These are phyloP conservation scores for Berberis thunbergii DNA, from an alignment of 164 flowering plant genomes.

Conservation along the genomic window DNA sequence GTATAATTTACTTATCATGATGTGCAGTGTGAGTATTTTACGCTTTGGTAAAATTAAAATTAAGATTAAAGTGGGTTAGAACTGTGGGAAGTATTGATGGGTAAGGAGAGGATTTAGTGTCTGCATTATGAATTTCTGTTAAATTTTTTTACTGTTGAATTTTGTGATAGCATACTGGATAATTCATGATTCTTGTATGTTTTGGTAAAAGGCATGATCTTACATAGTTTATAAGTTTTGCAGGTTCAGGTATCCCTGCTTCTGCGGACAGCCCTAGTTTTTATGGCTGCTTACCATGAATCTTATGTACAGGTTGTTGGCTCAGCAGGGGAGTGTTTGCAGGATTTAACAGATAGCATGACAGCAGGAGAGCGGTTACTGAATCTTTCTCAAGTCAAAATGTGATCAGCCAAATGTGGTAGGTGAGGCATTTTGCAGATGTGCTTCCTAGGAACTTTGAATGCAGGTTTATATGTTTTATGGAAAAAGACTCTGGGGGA, in stretches of 20 bases:
- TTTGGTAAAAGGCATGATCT: conserved; percentile 13
- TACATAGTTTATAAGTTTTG: conserved; percentile 40
- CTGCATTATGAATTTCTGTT: not conserved
- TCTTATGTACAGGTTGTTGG: conserved; percentile 30
- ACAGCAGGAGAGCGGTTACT: not conserved
- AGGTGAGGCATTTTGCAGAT: too few species aligned
- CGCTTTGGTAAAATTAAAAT: too few species aligned
- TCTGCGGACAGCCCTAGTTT: conserved; percentile 22
- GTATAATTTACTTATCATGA: too few species aligned
- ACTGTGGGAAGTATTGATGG: not conserved
- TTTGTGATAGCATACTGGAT: not conserved
- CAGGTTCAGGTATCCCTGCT: conserved; percentile 72
- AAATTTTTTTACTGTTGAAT: too few species aligned
- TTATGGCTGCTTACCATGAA: conserved; percentile 33
- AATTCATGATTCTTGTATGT: not conserved
- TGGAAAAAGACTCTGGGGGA: too few species aligned
- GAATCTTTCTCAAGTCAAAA: too few species aligned
- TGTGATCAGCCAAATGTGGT: too few species aligned
- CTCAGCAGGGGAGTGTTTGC: conserved; percentile 7
- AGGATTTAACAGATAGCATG: conserved; percentile 5
- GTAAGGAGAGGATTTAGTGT: not conserved
- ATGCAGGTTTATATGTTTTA: too few species aligned
- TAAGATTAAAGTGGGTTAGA: not conserved
- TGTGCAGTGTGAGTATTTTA: too few species aligned
- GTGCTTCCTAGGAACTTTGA: too few species aligned